phyloP scores from a whole-genome alignment of 805 yeast genomes.

The Suhomyces tanzawaensis region DNA sequence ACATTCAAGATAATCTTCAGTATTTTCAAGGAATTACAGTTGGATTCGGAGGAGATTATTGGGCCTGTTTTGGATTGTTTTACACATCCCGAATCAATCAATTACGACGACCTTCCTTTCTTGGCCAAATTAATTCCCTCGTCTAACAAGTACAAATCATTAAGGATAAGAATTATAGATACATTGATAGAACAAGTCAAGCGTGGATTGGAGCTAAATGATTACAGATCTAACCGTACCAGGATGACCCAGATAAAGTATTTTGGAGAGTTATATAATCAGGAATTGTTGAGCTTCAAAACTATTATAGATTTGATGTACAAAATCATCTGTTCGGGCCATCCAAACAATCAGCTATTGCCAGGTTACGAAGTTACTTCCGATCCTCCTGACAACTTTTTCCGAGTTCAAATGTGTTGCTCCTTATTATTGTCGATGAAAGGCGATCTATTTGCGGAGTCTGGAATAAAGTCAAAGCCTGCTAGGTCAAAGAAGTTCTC shows the following conservation, averaged over 20 bases:
- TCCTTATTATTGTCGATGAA: conserved; percentile 21
- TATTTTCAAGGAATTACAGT: conserved; percentile 43
- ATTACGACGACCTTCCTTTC: conserved; percentile 50
- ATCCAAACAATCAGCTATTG: conserved; percentile 50
- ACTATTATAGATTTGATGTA: conserved; percentile 52
- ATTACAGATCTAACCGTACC: conserved; percentile 55
- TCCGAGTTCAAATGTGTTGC: conserved; percentile 59
- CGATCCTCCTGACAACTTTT: conserved; percentile 71
- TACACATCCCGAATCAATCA: conserved; percentile 58
- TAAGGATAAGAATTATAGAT: conserved; percentile 55
- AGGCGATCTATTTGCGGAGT: neutral
- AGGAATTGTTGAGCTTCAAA: conserved; percentile 43
- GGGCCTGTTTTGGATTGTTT: conserved; percentile 40
- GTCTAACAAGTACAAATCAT: conserved; percentile 28
- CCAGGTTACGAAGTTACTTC: conserved; percentile 46
- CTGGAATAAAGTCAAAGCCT: neutral
- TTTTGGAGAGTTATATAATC: conserved; percentile 55
- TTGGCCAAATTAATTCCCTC: conserved; percentile 47
- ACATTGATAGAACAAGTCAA: conserved; percentile 59
- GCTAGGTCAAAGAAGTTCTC: conserved; percentile 4
- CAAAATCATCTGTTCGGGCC: conserved; percentile 62
- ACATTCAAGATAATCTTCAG: conserved; percentile 23
- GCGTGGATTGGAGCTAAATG: conserved; percentile 63
- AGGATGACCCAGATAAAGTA: conserved; percentile 62
- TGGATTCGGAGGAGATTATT: conserved; percentile 40